These are phyloP conservation scores for Fusarium gaditjirri DNA, from an alignment of 2,329 filamentous ascomycete species.

Conservation along the genomic window DNA sequence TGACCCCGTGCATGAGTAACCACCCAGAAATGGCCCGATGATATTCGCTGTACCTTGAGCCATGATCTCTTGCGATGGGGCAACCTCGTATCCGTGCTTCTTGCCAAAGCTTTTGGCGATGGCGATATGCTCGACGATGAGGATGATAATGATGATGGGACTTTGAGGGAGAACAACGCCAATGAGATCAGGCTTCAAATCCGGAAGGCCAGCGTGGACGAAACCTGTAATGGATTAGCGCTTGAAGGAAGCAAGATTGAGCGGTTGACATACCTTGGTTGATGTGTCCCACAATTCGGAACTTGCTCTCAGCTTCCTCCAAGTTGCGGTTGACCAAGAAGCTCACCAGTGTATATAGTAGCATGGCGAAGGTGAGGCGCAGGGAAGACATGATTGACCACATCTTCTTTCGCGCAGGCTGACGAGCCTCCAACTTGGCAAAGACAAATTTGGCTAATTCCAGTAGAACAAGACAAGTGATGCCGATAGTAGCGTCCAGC, in stretches of 20 bases:
- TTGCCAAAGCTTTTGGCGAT: conserved; percentile 86
- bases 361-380: conserved; percentile 78
- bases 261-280: conserved; percentile 62
- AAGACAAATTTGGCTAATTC: conserved; percentile 68
- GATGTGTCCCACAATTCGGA: conserved; percentile 73
- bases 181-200: conserved; percentile 65
- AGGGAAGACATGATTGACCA: conserved; percentile 82
- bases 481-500: conserved; percentile 77
- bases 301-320: conserved; percentile 58
- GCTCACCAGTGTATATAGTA: conserved; percentile 80
- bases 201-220: conserved; percentile 56
- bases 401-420: conserved; percentile 68
- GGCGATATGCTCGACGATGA: conserved; percentile 85
- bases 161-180: conserved; percentile 68
- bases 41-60: conserved; percentile 82
- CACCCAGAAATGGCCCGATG: conserved; percentile 78
- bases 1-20: conserved; percentile 58
- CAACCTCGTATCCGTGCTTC: conserved; percentile 81
- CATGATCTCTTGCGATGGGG: conserved; percentile 82
- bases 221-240: conserved; percentile 25
- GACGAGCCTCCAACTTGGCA: conserved; percentile 67
- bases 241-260: rapidly evolving
- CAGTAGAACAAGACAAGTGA: conserved; percentile 73
- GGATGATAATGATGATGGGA: conserved; percentile 78
- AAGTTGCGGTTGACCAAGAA: conserved; percentile 71